These are phyloP conservation scores for Salmacisia buchloeana DNA, from an alignment of 1,284 basidiomycete species.

Conservation along the genomic window DNA sequence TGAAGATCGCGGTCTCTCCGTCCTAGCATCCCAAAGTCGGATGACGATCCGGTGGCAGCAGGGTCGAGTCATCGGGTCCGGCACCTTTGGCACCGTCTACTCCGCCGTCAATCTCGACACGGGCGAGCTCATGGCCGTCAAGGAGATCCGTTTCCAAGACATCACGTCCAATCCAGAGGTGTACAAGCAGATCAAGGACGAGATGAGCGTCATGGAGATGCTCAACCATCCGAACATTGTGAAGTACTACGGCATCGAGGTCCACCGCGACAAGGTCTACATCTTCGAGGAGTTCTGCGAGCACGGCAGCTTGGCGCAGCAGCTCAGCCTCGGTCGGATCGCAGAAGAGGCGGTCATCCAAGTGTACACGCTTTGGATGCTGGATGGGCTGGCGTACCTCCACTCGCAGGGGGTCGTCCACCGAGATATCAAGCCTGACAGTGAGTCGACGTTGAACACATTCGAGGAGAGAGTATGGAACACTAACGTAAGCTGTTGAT, in stretches of 20 bases:
- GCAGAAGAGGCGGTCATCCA: slow-evolving; percentile 95
- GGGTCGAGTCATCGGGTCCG: slow-evolving; percentile 92
- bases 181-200: slow-evolving; percentile 88
- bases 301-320: slow-evolving; percentile 82
- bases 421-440: slow-evolving; percentile 97
- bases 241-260: slow-evolving; percentile 98
- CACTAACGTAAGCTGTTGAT: neutral
- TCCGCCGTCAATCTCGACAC: slow-evolving; percentile 94
- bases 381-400: slow-evolving; percentile 87
- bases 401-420: slow-evolving; percentile 90
- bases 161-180: slow-evolving; percentile 59
- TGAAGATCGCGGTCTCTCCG: slow-evolving; percentile 46
- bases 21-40: slow-evolving; percentile 68
- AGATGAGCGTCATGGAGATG: slow-evolving; percentile 98
- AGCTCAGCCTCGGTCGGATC: slow-evolving; percentile 88
- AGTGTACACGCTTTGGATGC: slow-evolving; percentile 93
- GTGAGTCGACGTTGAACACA: slow-evolving; percentile 61
- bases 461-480: no score
- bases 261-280: slow-evolving; percentile 97
- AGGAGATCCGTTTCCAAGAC: slow-evolving; percentile 97
- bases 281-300: slow-evolving; percentile 99
- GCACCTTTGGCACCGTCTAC: slow-evolving; percentile 88
- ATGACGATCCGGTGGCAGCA: slow-evolving; percentile 98
- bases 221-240: slow-evolving; percentile 96
- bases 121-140: slow-evolving; percentile 96